Base-by-base conservation (phyloP, 2,329 filamentous ascomycete genomes). In the Rosellinia necatrix region DNA sequence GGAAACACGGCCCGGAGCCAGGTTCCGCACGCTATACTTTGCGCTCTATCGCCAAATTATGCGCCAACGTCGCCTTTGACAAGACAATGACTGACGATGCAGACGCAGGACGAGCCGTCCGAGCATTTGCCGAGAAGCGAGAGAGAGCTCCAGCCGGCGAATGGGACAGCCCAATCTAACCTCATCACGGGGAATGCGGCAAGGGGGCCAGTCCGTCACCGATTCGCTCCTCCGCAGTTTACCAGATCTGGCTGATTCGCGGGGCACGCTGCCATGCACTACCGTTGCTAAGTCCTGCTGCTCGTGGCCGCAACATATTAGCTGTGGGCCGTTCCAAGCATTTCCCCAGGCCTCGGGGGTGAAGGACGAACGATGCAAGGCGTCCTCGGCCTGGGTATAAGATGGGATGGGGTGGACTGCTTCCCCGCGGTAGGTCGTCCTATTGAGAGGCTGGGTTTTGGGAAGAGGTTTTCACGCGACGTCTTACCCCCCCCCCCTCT, bases 211-310 rank as follows among this genome's bases (percentile, higher is more conserved):
- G 41, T 44, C 25, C 56, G 49, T 53, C 29, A 58, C 61, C 59
- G 53, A 53, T 54, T 60, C 66, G 56, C 64, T 67, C 64, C 60
- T 71, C 63, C 66, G 68, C 59, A 43, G 38, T 53, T 67, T 66
- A 24, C 66, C 63, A 59, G 58, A 67, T 69, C 51, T 43, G 62
- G 65, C 35, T 59, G 56, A 63, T 56, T 49, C 49, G 56, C 50
- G 44, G 49, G 29, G 37, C 49, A 29, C 37, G 47, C 46, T 50
- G 51, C 55, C 53, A 51, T 48, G 38, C 54, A 49, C 47, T 19
- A 35, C 35, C 34, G 17, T 35, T 38, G 43, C 51, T 37, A 27
- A 38, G 29, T 17, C 37, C 10, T 35, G 32, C 50, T 55, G 4
- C 21, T 25, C 19, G 44, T 58, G 49, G 35, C 50, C 48, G 40